These are phyloP conservation scores for Castanea sativa DNA, from an alignment of 306 rosid species.

Conservation along the genomic window DNA sequence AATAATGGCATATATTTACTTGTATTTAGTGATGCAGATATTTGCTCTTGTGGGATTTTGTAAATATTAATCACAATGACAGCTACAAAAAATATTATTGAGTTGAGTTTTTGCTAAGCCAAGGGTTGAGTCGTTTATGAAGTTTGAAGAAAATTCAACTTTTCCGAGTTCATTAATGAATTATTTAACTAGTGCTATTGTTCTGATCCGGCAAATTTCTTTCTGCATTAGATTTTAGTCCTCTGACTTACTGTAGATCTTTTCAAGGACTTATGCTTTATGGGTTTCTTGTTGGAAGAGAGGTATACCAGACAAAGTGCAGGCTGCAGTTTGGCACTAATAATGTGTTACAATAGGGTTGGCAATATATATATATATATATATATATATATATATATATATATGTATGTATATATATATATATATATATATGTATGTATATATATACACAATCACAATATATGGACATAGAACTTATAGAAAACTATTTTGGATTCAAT, in stretches of 20 bases:
- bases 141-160: not conserved
- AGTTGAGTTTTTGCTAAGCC: not conserved
- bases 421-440: too few relatives aligned
- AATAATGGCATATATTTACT: not conserved
- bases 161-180: not conserved
- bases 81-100: not conserved
- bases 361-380: too few relatives aligned
- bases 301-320: not conserved
- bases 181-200: not conserved
- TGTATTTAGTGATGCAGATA: not conserved
- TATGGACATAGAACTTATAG: too few relatives aligned
- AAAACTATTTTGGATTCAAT: too few relatives aligned
- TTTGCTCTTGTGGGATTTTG: not conserved
- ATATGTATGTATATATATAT: too few relatives aligned
- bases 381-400: too few relatives aligned
- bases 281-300: not conserved
- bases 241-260: not conserved
- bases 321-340: not conserved
- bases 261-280: not conserved
- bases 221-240: not conserved
- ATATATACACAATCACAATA: too few relatives aligned
- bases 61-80: not conserved
- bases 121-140: not conserved
- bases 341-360: too few relatives aligned
- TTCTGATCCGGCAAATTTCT: not conserved